These are phyloP conservation scores for Populus davidiana DNA, from an alignment of 345 rosid species.

Conservation along the genomic window DNA sequence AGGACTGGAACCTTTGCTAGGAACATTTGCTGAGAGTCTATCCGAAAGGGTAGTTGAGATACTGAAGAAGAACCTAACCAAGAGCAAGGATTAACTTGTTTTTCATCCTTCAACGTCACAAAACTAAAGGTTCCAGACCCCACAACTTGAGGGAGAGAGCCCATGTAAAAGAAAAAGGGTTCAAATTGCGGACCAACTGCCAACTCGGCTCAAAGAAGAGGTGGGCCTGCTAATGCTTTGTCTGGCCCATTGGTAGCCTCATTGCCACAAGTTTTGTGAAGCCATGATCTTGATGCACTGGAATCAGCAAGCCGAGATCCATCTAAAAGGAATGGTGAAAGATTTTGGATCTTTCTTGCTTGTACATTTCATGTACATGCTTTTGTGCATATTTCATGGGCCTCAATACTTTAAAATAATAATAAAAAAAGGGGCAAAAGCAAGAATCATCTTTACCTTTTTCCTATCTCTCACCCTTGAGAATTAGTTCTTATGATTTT, in stretches of 20 bases:
- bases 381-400: conserved; percentile 22
- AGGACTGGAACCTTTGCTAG: conserved; percentile 16
- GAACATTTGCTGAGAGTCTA: conserved; percentile 21
- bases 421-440: conserved; percentile 6
- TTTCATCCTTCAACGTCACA: background rate
- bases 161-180: background rate
- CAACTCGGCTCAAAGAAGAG: background rate
- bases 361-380: conserved; percentile 10
- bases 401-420: conserved; percentile 21
- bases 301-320: conserved; percentile 31
- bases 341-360: conserved; percentile 21
- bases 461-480: conserved; percentile 37
- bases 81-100: background rate
- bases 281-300: conserved; percentile 17
- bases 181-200: background rate
- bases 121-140: background rate
- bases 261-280: background rate
- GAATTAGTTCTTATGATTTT: conserved; percentile 45
- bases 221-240: background rate
- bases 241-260: background rate
- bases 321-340: conserved; percentile 4
- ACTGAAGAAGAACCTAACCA: conserved; percentile 16
- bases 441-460: conserved; percentile 35
- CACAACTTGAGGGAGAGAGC: background rate
- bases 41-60: conserved; percentile 23